Conservation (phyloP, 2,329 filamentous ascomycete genomes). For the Lachnellula cervina region DNA sequence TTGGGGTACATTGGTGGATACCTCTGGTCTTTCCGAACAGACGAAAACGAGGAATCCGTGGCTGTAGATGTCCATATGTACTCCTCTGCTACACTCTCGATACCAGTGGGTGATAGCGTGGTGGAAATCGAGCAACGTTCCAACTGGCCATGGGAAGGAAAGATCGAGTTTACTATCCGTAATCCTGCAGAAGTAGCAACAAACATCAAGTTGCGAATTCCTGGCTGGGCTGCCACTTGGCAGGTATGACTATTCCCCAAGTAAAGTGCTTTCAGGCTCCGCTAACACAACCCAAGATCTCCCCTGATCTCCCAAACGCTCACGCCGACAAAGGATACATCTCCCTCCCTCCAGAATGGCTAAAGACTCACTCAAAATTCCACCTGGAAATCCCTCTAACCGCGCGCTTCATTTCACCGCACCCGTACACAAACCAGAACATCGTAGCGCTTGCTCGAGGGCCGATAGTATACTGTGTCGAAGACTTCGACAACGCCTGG, state of each 20-base stretch:
- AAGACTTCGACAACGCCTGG: slow-evolving; percentile 54
- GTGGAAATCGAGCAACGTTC: slow-evolving; percentile 45
- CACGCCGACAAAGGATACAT: slow-evolving; percentile 47
- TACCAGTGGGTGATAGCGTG: slow-evolving; percentile 33
- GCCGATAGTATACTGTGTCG: slow-evolving; percentile 56
- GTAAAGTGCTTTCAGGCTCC: neutral
- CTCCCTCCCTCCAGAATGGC: slow-evolving; percentile 38
- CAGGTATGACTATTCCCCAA: slow-evolving; percentile 21
- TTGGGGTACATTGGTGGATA: slow-evolving; percentile 54
- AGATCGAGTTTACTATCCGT: slow-evolving; percentile 42
- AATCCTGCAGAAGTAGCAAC: slow-evolving; percentile 30
- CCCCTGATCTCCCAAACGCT: slow-evolving; percentile 14
- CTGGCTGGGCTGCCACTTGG: slow-evolving; percentile 43
- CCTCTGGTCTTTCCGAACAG: slow-evolving; percentile 41
- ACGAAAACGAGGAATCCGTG: slow-evolving; percentile 29
- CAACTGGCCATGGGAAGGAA: slow-evolving; percentile 54
- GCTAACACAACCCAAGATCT: slow-evolving; percentile 26
- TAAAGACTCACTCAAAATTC: slow-evolving; percentile 38
- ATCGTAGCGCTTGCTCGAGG: slow-evolving; percentile 51
- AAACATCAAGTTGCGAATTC: slow-evolving; percentile 48
- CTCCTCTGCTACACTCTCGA: slow-evolving; percentile 41
- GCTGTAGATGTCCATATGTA: slow-evolving; percentile 54
- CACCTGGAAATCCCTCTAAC: slow-evolving; percentile 42
- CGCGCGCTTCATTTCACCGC: slow-evolving; percentile 45
- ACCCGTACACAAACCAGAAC: slow-evolving; percentile 52